Evolutionary conservation across 1,139 yeast species (phyloP), one percentile per base, ranked within the genome.

Genomic region (Sugiyamaella paludigena): DNA sequence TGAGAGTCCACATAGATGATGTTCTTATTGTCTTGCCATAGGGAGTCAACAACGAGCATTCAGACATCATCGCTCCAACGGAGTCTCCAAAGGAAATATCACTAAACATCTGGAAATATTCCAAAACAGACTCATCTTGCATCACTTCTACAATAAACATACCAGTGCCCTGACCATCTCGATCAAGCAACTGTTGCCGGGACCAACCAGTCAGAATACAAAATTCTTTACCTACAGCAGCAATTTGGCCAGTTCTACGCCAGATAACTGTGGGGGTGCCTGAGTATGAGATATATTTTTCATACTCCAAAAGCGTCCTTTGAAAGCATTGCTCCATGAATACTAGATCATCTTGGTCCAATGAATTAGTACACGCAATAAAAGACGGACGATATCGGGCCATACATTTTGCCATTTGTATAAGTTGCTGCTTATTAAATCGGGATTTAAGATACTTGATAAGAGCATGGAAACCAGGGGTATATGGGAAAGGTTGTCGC

Each of bases 261-360:
- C 98, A 92, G 5, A 89, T 92, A 27, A 91, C 80, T 0, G 97
- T 89, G 0, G 98, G 98, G 0, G 98, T 91, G 0, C 97, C 97
- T 40, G 91, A 83, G 24, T 85, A 81, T 15, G 82, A 75, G 36
- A 92, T 85, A 64, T 87, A 87, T 64, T 83, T 86, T 57, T 88
- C 94, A 65, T 89, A 92, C 53, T 95, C 96, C 41, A 91, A 70
- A 42, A 92, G 70, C 0, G 98, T 89, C 43, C 98, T 71, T 66
- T 92, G 98, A 70, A 91, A 91, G 60, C 96, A 87, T 69, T 91
- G 95, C 62, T 92, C 98, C 87, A 92, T 89, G 62, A 92, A 92
- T 6, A 91, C 86, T 63, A 91, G 73, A 65, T 92, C 98, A 44
- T 87, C 95, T 58, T 87, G 95, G 50, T 89, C 87, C 39, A 92